Evolutionary conservation across 2,329 filamentous ascomycete species (phyloP), one percentile per base, ranked within the genome.

Genomic region (Talaromyces amestolkiae): DNA sequence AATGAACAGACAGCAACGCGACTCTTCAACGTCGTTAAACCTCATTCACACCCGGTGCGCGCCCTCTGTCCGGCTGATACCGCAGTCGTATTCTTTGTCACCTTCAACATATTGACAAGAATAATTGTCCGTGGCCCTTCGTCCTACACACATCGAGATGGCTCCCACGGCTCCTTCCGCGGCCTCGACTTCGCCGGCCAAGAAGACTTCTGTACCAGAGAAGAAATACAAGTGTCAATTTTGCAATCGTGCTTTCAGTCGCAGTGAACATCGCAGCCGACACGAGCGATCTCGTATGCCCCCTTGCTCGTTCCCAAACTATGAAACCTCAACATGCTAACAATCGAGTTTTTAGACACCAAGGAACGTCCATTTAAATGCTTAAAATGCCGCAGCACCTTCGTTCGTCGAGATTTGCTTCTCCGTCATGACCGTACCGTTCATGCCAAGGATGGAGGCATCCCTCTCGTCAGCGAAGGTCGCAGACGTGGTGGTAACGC

Each of bases 211-310:
- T 72, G 89, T 88, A 72, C 92, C 93, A 65, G 95, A 98, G 84
- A 94, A 96, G 85, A 97, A 97, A 82, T 99, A 99, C 88, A 97
- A 98, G 80, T 99, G 95, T 83, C 93, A 97, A 84, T 98, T 97
- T 81, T 98, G 95, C 84, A 93, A 93, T 82, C 87, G 95, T 80
- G 95, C 95, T 69, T 99, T 99, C 80, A 97, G 93, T 83, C 87
- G 95, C 79, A 97, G 93, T 79, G 95, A 99, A 81, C 95, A 99
- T 80, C 88, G 95, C 73, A 97, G 93, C 81, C 87, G 95, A 80
- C 95, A 99, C 81, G 95, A 99, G 82, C 87, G 95, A 82, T 97
- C 93, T 78, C 95, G 95, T 98, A 95, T 85, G 94, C 94, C 49
- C 53, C 35, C 66, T 66, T 41, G 27, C 41, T 24, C 45, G 19